phyloP scores from a whole-genome alignment of 2,329 filamentous ascomycete genomes.

The Didymella lethalis region DNA sequence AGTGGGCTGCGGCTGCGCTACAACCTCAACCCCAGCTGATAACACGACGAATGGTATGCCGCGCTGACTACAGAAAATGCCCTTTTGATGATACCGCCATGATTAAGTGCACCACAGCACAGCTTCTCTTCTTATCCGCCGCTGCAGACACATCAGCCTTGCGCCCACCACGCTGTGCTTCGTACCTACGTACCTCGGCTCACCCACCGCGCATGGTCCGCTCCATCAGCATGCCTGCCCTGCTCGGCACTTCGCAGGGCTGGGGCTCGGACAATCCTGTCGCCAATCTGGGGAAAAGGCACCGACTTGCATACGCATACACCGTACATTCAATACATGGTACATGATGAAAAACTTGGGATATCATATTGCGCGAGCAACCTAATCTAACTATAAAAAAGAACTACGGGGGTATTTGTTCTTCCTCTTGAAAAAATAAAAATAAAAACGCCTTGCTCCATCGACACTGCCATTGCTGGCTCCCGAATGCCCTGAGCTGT shows the following conservation, averaged over 20 bases:
- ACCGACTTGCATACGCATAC: neutral
- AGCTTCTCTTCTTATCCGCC: too few species aligned
- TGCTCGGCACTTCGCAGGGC: neutral
- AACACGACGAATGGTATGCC: neutral
- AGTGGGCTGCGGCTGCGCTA: neutral
- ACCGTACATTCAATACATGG: neutral
- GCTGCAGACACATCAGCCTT: neutral
- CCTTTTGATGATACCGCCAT: too few species aligned
- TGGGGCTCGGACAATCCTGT: neutral
- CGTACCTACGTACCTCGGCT: neutral
- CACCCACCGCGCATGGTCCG: neutral
- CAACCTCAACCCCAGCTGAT: neutral
- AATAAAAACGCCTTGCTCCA: conserved; percentile 35
- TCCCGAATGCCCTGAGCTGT: conserved; percentile 21
- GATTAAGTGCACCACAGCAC: too few species aligned
- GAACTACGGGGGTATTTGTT: conserved; percentile 38
- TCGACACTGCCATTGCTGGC: conserved; percentile 32
- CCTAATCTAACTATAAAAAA: conserved; percentile 22
- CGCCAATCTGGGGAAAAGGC: conserved; percentile 9
- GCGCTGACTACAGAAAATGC: neutral
- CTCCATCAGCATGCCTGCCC: neutral
- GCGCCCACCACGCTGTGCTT: neutral
- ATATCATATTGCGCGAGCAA: conserved; percentile 28
- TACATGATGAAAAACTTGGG: conserved; percentile 8
- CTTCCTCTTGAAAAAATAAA: conserved; percentile 3